These are phyloP conservation scores for Forsythia viridissima DNA, from an alignment of 257 asterid genomes.

Conservation along the genomic window DNA sequence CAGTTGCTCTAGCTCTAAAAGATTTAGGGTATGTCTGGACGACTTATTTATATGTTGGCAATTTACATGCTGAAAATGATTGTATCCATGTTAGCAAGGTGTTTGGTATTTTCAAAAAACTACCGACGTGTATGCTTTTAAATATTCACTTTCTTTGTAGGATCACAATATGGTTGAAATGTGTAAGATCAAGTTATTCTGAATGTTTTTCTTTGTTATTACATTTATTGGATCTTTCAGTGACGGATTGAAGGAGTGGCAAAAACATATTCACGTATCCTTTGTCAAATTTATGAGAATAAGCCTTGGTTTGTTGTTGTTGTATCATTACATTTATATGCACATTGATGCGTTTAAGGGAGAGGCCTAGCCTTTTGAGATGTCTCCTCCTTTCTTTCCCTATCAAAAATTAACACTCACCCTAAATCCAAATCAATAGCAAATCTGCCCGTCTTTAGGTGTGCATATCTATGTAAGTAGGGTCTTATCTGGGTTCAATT, in stretches of 20 bases:
- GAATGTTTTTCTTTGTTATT: background rate
- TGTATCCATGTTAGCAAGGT: conserved; percentile 17
- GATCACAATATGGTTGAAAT: background rate
- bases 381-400: background rate
- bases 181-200: background rate
- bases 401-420: too few relatives aligned
- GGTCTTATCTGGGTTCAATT: background rate
- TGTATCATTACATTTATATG: background rate
- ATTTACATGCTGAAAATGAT: conserved; percentile 7
- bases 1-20: conserved; percentile 90
- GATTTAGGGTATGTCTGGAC: conserved; percentile 79
- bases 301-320: background rate
- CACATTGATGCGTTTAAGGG: background rate
- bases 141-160: conserved; percentile 5
- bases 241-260: background rate
- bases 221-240: background rate
- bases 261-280: background rate
- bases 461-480: background rate
- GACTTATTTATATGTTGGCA: conserved; percentile 19
- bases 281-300: background rate
- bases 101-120: background rate
- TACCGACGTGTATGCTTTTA: conserved; percentile 8
- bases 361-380: too few relatives aligned
- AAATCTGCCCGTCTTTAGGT: background rate
- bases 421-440: background rate